Base-by-base conservation (phyloP, 257 asterid species). In the Ilex aquifolium region DNA sequence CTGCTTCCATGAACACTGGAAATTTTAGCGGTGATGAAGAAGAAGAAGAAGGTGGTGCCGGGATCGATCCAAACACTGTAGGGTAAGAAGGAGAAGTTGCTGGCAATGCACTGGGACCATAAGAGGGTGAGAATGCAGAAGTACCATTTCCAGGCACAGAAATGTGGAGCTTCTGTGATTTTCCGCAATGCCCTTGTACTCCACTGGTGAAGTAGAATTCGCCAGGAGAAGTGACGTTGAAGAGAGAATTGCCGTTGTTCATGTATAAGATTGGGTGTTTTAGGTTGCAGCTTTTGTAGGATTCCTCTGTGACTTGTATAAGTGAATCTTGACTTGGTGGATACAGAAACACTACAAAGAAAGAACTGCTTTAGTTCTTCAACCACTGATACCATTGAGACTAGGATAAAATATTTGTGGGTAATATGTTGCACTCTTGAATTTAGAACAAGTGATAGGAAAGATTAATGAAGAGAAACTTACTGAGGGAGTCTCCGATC, bases 401-500 rank as follows among this genome's bases (percentile, higher is more conserved):
- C 27, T 21, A 21, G 27, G 6, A 0, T 5, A 11, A 21, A 21
- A 21, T 21, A 21, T 21, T 21, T 14, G 14, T 44, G 13, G 13
- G 5, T 11, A 50, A 50, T 11, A 14, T 0, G 7, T 9, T 50
- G 16, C 5, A 9, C 56, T 9, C 8, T 9, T 9, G 8, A 9
- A 50, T 42, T 7, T 6, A 11, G 12, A 6, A 11, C 7, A 6
- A 42, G 12, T 42, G 56, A 50, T n/a, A 50, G 14, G 57, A 67
- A 42, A 14, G 7, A 42, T 7, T 56, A 50, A 51, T 46, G 60
- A 15, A 13, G 56, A 40, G 27, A n/a, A 53, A 80, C 88, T 93
- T 85, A 93, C 99, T 84, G 48, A 93, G 57, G 55, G 96, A 80
- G 60, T 93, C 99, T 61, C 96, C 97, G 31, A 82, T 63, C 46